A percentile compares a stretch with the other conserved stretches of the same genome.
Evolutionary conservation across 345 rosid genomes (phyloP).

Genomic region (Eucalyptus grandis): DNA sequence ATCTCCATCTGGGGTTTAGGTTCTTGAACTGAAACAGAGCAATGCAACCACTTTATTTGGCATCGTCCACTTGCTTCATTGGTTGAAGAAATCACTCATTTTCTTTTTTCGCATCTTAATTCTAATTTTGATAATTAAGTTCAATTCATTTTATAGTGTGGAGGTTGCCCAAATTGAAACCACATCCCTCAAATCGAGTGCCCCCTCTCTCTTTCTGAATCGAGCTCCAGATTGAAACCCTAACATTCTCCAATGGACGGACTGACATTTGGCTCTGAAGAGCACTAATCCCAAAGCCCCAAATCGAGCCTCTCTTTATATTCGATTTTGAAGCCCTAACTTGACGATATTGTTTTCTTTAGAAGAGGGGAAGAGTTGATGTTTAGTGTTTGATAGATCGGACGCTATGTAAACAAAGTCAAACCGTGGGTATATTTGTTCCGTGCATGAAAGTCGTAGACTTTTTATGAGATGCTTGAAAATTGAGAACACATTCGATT

Average conservation of each 20-base stretch:
- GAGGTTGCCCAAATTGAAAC: background rate
- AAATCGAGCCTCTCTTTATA: background rate
- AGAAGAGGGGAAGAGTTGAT: background rate
- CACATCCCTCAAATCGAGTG: background rate
- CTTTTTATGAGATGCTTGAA: no score
- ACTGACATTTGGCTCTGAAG: background rate
- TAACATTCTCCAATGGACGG: background rate
- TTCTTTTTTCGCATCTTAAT: background rate
- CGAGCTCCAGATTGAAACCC: background rate
- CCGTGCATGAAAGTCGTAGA: background rate
- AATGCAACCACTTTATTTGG: background rate
- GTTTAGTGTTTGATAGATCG: background rate
- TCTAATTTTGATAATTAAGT: background rate
- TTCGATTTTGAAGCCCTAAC: background rate
- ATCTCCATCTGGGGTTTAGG: background rate
- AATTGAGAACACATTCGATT: background rate
- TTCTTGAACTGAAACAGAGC: background rate
- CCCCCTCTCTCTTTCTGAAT: no score
- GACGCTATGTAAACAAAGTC: background rate
- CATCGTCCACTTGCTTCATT: background rate
- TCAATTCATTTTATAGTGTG: background rate
- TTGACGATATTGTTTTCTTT: background rate
- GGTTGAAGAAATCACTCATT: background rate
- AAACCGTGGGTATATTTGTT: no score
- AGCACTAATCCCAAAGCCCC: background rate